Percentiles rank a stretch among this genome's conserved stretches.
Conservation (phyloP, 2,329 filamentous ascomycete species). For the Arthrinium phaeospermum region DNA sequence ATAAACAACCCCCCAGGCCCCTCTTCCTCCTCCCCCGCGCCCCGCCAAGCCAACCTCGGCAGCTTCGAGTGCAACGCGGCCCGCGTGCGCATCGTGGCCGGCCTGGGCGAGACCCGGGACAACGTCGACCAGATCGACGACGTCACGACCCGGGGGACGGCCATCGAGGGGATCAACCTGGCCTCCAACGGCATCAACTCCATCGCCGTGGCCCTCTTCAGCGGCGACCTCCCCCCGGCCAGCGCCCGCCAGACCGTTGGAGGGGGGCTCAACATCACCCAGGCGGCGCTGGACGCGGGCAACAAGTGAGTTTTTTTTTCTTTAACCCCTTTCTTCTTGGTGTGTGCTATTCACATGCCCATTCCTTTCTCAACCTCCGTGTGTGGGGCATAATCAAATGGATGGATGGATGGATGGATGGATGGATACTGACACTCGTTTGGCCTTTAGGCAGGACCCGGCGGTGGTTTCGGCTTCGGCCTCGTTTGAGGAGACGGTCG, state of each 20-base stretch:
- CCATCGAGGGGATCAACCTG: background rate
- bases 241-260: background rate
- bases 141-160: background rate
- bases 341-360: too few species aligned
- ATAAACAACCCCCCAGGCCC: background rate
- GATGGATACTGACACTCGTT: too few species aligned
- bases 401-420: too few species aligned
- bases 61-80: constrained; percentile 15
- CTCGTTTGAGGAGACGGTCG: background rate
- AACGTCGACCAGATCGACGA: constrained; percentile 1
- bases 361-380: too few species aligned
- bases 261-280: background rate
- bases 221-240: background rate
- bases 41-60: background rate
- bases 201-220: background rate
- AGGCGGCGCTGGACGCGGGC: background rate
- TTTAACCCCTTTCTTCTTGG: background rate
- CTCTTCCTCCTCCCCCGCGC: too few species aligned
- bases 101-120: background rate
- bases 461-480: background rate
- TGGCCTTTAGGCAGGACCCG: background rate
- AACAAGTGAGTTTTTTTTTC: background rate
- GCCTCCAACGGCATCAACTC: constrained; percentile 18
- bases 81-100: constrained; percentile 1
- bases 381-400: too few species aligned